A percentile compares a stretch with the other conserved stretches of the same genome.
Evolutionary conservation across 495 filamentous ascomycete genomes (phyloP).

Genomic region (Hypoxylon crocopeplum): DNA sequence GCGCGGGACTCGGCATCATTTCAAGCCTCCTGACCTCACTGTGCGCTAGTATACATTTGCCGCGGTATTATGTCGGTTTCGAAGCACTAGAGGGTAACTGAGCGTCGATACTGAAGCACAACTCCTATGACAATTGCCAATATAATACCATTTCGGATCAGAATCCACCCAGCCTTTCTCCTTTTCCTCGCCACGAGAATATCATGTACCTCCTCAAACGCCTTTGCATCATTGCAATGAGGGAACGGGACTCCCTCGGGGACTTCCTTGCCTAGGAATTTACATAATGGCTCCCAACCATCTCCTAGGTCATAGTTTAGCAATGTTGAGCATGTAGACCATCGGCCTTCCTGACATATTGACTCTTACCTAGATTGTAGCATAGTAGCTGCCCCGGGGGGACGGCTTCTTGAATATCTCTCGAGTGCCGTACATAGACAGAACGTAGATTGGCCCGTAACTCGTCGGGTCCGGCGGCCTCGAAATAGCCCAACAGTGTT

Average conservation of each 20-base stretch:
- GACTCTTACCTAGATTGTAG: slow-evolving; percentile 50
- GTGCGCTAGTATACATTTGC: no score
- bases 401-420: slow-evolving; percentile 23
- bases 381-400: slow-evolving; percentile 45
- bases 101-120: neutral
- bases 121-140: neutral
- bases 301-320: slow-evolving; percentile 43
- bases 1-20: no score
- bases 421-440: slow-evolving; percentile 19
- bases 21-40: no score
- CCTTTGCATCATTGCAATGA: slow-evolving; percentile 13
- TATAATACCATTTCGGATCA: neutral
- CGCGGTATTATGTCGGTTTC: no score
- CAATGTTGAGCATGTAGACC: slow-evolving; percentile 14
- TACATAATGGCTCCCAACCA: slow-evolving; percentile 57
- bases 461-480: slow-evolving; percentile 6
- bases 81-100: no score
- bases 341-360: no score
- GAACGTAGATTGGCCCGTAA: neutral
- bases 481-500: slow-evolving; percentile 11
- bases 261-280: slow-evolving; percentile 45
- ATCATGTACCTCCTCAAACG: neutral
- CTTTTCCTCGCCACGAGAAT: neutral
- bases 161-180: neutral
- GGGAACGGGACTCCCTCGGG: slow-evolving; percentile 28